Conservation (phyloP, 345 rosid genomes). For the Sonneratia alba region DNA sequence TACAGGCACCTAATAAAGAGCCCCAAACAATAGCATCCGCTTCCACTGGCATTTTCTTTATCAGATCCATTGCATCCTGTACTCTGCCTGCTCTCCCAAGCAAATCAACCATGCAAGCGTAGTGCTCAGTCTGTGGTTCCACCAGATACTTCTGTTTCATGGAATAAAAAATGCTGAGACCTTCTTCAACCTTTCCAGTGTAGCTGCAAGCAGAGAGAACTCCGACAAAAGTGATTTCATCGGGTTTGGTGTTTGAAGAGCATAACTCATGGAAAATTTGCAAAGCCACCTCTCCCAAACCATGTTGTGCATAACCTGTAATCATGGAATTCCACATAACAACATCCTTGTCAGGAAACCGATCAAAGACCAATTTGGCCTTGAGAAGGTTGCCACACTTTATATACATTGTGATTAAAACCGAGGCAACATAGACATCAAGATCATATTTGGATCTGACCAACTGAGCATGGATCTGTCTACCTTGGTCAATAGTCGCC, state of each 20-base stretch:
- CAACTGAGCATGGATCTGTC: conserved; percentile 60
- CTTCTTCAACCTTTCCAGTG: conserved; percentile 58
- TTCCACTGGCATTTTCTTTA: conserved; percentile 51
- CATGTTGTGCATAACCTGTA: conserved; percentile 69
- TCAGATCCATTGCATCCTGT: conserved; percentile 55
- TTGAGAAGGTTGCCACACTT: conserved; percentile 66
- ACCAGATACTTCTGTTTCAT: conserved; percentile 49
- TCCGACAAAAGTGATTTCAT: conserved; percentile 64
- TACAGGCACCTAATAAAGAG: conserved; percentile 67
- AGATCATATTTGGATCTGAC: conserved; percentile 49
- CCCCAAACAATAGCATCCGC: conserved; percentile 85
- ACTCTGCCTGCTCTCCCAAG: conserved; percentile 67
- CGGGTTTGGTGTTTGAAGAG: conserved; percentile 39
- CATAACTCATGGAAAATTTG: conserved; percentile 52
- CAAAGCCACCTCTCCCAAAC: conserved; percentile 60
- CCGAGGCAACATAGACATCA: conserved; percentile 68
- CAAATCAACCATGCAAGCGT: conserved; percentile 79
- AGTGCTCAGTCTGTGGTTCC: conserved; percentile 48
- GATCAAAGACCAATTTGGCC: conserved; percentile 53
- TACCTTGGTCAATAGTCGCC: conserved; percentile 64
- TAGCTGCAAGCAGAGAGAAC: conserved; percentile 80
- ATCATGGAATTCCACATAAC: conserved; percentile 84
- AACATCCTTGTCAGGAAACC: conserved; percentile 46
- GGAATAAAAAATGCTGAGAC: conserved; percentile 47
- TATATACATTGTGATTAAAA: conserved; percentile 69